Conservation (phyloP, 768 basidiomycete species). For the Asterophora lycoperdoides region DNA sequence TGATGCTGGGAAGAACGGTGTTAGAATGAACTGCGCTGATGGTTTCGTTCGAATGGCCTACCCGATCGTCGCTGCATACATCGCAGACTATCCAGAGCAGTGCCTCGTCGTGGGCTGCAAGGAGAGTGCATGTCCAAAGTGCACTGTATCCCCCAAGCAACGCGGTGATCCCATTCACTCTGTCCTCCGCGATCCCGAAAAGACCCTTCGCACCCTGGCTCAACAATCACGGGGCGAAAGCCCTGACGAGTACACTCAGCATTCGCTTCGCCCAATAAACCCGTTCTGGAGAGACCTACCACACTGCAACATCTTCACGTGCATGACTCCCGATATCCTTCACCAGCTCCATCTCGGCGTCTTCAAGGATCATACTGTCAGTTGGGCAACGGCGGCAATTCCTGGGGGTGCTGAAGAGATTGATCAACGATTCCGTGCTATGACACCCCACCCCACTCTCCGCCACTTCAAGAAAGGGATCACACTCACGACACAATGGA, state of each 20-base stretch:
- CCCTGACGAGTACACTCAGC: constrained; percentile 7
- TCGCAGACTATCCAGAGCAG: constrained; percentile 28
- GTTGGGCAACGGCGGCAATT: neutral
- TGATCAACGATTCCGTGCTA: neutral
- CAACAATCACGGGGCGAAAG: neutral
- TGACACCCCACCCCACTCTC: neutral
- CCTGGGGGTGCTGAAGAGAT: neutral
- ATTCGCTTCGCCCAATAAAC: constrained; percentile 11
- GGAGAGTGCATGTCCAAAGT: constrained; percentile 25
- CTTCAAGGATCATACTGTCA: neutral
- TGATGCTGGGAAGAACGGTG: constrained; percentile 24
- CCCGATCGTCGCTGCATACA: constrained; percentile 28
- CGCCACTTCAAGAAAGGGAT: neutral
- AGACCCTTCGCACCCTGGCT: neutral
- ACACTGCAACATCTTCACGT: constrained; percentile 36
- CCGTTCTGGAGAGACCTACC: constrained; percentile 19
- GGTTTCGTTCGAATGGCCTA: constrained; percentile 20
- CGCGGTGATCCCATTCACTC: neutral
- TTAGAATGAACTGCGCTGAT: constrained; percentile 31
- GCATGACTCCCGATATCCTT: constrained; percentile 33
- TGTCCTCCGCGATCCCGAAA: neutral
- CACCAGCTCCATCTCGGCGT: neutral
- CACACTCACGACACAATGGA: no score
- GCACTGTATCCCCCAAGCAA: constrained; percentile 15
- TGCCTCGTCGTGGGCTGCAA: constrained; percentile 27